Base-by-base conservation (phyloP, 345 rosid genomes). In the Pistacia integerrima region DNA sequence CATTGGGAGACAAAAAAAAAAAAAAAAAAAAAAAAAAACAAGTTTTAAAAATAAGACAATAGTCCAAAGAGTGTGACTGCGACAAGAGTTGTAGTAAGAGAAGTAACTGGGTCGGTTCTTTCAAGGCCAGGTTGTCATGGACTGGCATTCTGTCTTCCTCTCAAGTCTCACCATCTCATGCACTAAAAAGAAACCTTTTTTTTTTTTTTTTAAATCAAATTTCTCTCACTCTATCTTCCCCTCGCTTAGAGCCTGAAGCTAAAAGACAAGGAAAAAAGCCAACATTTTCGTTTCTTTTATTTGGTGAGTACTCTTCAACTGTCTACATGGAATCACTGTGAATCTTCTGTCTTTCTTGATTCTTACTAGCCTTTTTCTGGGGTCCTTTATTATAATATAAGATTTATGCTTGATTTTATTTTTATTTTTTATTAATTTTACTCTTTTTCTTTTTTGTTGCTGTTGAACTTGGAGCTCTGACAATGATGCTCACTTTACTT, bases 121-220 rank as follows among this genome's bases (percentile, higher is more conserved):
- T 76, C 67, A 74, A 73, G 69, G 82, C 86, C 91, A 88, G 90
- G 87, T 88, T 76, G 87, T 78, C 80, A 77, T 84, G 74, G 71
- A 83, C 91, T 88, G 87, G 85, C 93, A 80, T 67, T 12, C 65
- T 61, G 69, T 22, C 48, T 77, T 74, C 63, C 72, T 60, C 67
- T 25, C 25, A 25, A 25, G 25, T 25, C 25, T 38, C 35, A 56
- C 56, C 13, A 22, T 36, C 64, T 59, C 60, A 69, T 56, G 52
- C 70, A 61, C 22, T 35, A 55, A 79, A 71, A 57, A 33, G 22
- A 63, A n/a, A 33, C 38, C 52, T 52, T 66, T 44, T 73, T 60
- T 41, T 6, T 41, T 38, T 38, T 38, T 5, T 4, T 36, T 36
- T 38, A 4, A 0, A 49, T 46, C 77, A 12, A 20, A 63, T 46